phyloP scores from a whole-genome alignment of 805 yeast species.

The Zygosaccharomyces lentus region DNA sequence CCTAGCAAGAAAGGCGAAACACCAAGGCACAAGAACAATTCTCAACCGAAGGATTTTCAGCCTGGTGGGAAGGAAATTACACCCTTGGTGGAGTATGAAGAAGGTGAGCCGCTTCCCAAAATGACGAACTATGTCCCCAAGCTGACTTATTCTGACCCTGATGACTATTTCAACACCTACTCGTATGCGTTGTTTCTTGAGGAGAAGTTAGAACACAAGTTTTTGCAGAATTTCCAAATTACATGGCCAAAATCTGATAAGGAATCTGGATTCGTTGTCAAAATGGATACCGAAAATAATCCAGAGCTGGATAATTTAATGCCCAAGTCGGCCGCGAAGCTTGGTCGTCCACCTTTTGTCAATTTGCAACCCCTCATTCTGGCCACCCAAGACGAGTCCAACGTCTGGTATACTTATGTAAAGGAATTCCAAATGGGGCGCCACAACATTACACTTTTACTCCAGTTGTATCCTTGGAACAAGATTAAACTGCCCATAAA shows the following conservation, averaged over 20 bases:
- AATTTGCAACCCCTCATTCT: slow-evolving; percentile 56
- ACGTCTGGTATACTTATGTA: slow-evolving; percentile 58
- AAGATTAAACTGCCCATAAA: slow-evolving; percentile 43
- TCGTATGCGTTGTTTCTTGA: slow-evolving; percentile 60
- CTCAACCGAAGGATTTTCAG: background rate
- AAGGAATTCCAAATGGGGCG: slow-evolving; percentile 39
- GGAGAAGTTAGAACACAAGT: slow-evolving; percentile 47
- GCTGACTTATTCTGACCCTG: slow-evolving; percentile 46
- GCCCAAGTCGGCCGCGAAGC: slow-evolving; percentile 47
- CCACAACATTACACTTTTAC: slow-evolving; percentile 37
- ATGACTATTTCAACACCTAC: slow-evolving; percentile 53
- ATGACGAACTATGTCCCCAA: slow-evolving; percentile 40
- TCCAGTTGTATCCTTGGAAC: slow-evolving; percentile 60
- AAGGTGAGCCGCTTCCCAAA: slow-evolving; percentile 33
- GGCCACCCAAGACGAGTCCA: slow-evolving; percentile 43
- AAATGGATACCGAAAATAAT: slow-evolving; percentile 21
- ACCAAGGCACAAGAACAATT: background rate
- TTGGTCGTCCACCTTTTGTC: slow-evolving; percentile 57
- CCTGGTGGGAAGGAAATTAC: background rate
- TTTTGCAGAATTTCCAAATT: slow-evolving; percentile 45
- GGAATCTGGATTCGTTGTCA: slow-evolving; percentile 33
- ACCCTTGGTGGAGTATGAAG: slow-evolving; percentile 21
- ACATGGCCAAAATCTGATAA: slow-evolving; percentile 50
- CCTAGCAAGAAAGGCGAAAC: background rate
- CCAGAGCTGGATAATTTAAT: slow-evolving; percentile 45